Conservation (phyloP, 1,139 yeast genomes). For the Fermentozyma sake region DNA sequence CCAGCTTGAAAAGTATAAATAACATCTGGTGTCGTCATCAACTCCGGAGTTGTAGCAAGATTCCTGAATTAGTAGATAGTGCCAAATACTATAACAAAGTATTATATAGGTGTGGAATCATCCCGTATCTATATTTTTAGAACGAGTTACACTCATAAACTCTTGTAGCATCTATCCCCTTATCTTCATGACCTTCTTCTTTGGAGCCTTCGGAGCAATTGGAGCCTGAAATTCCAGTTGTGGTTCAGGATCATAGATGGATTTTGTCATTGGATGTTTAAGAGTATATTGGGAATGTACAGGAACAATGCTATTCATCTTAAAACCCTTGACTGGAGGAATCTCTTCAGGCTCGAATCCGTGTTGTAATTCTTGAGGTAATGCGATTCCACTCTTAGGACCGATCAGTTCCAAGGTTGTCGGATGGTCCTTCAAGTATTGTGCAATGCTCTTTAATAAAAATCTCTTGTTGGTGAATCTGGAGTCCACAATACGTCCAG, state of each 20-base stretch:
- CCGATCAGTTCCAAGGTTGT: conserved; percentile 64
- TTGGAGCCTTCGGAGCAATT: conserved; percentile 42
- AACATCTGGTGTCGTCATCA: no score
- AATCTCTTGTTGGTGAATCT: conserved; percentile 60
- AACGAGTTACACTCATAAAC: no score
- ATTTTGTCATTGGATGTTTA: conserved; percentile 81
- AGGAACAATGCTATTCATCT: conserved; percentile 83
- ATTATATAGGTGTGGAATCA: no score
- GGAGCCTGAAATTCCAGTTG: conserved; percentile 22
- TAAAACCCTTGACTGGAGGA: conserved; percentile 79
- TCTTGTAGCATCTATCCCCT: conserved; percentile 31
- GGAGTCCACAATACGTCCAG: conserved; percentile 35
- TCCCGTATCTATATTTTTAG: no score
- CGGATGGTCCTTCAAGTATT: conserved; percentile 62
- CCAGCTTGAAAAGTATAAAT: no score
- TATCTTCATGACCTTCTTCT: conserved; percentile 49
- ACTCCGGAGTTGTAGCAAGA: no score
- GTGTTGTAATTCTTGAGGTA: conserved; percentile 54
- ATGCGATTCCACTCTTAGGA: conserved; percentile 47
- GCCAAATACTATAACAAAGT: no score
- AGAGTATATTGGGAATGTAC: conserved; percentile 72
- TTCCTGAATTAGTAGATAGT: no score
- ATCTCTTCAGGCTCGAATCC: conserved; percentile 56
- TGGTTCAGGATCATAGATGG: conserved; percentile 54
- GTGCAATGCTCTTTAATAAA: conserved; percentile 56